A percentile compares a stretch with the other conserved stretches of the same genome.
These are phyloP conservation scores for Amanita fuliginea DNA, from an alignment of 768 basidiomycete species.

Conservation along the genomic window DNA sequence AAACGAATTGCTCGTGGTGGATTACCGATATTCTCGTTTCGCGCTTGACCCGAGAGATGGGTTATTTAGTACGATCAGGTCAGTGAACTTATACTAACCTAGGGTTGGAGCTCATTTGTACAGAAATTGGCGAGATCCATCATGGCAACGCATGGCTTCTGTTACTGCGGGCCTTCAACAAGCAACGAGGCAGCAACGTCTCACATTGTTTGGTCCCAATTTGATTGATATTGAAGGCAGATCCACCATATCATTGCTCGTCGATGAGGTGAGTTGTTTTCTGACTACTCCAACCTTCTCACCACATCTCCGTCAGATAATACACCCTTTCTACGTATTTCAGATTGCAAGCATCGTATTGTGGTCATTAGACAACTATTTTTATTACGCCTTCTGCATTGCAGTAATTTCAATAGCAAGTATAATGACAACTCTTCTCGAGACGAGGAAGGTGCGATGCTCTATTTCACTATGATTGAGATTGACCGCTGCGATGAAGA, in stretches of 20 bases:
- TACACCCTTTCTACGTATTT: constrained; percentile 98
- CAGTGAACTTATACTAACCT: constrained; percentile 12
- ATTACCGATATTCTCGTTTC: constrained; percentile 91
- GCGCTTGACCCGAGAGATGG: constrained; percentile 79
- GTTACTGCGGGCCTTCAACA: constrained; percentile 57
- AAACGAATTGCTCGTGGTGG: constrained; percentile 53
- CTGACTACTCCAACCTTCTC: constrained; percentile 3
- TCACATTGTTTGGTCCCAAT: constrained; percentile 72
- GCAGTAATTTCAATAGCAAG: constrained; percentile 82
- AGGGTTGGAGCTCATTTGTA: neutral
- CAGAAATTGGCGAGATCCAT: constrained; percentile 87
- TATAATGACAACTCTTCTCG: constrained; percentile 76
- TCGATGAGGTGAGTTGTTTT: constrained; percentile 64
- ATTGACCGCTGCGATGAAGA: constrained; percentile 30
- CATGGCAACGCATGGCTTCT: constrained; percentile 50
- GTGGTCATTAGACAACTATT: constrained; percentile 94
- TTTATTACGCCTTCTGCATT: constrained; percentile 96
- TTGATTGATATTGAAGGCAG: constrained; percentile 87
- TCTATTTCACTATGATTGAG: neutral
- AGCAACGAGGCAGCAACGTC: constrained; percentile 48
- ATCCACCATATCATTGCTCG: constrained; percentile 59
- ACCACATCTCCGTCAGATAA: constrained; percentile 35
- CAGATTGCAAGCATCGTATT: constrained; percentile 91
- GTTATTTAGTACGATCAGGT: constrained; percentile 76
- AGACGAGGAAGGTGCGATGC: constrained; percentile 70